Base-by-base conservation (phyloP, 352 stramenopile species). In the Globisporangium alternatum region DNA sequence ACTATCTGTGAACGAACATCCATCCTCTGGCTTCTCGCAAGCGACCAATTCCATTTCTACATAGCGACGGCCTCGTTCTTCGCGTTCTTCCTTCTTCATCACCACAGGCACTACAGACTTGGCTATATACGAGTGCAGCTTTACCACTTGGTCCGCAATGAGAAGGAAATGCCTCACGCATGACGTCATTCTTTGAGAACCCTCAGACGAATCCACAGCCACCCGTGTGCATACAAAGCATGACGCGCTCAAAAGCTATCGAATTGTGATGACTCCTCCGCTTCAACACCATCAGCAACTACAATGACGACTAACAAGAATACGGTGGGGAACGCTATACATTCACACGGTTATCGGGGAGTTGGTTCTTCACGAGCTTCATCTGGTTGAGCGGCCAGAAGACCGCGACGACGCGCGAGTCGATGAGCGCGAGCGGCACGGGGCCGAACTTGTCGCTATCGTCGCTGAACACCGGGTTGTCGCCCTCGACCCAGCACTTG, bases 401-500 rank as follows among this genome's bases (percentile, higher is more conserved):
- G n/a, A 95, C 77, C 19, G 81, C 87, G 39, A 90, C 52, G 12
- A 95, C 85, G 44, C 84, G 77, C 33, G 85, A 80, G 59, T 95
- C 76, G 64, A 95, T 90, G 47, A 95, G 79, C 48, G 87, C 87
- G 31, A 95, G 76, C 48, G 87, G 87, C 53, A 95, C 82, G 41
- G 79, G 69, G 2, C 87, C 87, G 60, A 91, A 93, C 56, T 68
- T 64, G 64, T 91, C 78, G 72, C 84, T 93, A 72, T 93, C 83
- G 54, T 93, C 84, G 67, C 83, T 93, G 65, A 88, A 84, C 44
- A 68, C 74, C 2, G 74, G 62, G 67, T 90, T 93, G 71, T 95
- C 87, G 45, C 87, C 85, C 56, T 96, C 85, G 45, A 96, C 74
- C 87, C 87, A 96, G 75, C 87, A 96, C 69, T 89, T 90, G 65